Base-by-base conservation (phyloP, 257 asterid species). In the Ilex asprella region DNA sequence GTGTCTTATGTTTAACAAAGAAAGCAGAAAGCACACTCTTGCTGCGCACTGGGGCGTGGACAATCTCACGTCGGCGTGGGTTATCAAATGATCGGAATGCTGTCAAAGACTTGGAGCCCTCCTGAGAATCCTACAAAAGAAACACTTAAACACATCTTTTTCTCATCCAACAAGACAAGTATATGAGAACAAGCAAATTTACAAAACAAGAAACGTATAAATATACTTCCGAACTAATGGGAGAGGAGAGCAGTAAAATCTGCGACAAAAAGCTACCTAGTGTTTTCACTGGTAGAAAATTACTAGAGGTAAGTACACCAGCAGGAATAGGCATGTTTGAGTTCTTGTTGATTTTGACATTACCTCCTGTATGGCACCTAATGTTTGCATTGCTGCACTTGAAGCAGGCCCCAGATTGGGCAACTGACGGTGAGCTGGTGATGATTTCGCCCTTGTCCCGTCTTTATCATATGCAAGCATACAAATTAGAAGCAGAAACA, bases 361-460 rank as follows among this genome's bases (percentile, higher is more conserved):
- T 91, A 88, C 96, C 84, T 73, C 79, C 69, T 77, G 80, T 56
- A 76, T 63, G 64, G 86, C 84, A 63, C 95, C 95, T 68, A 81
- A 79, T 56, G 89, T 78, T 59, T 82, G 85, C 81, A 86, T 82
- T 59, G 92, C 92, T 32, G 71, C 79, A 69, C 81, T 75, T 61
- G 98, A 77, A 56, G 94, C 84, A 66, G 81, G 79, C 39, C 76
- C 72, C 31, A 69, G 57, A 49, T 59, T 70, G 27, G 70, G 68
- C 16, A 68, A 55, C 13, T 67, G 71, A 52, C 75, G 63, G 51
- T 58, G 71, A 63, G 69, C 54, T 39, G 86, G 72, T 55, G 84
- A 64, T 56, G 89, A 76, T 70, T 81, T 88, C 75, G 74, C 66
- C 66, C 80, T 71, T 30, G 44, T 61, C 62, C 71, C 78, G 75